These are phyloP conservation scores for Geotrichum bryndzae DNA, from an alignment of 1,139 yeast species.

Conservation along the genomic window DNA sequence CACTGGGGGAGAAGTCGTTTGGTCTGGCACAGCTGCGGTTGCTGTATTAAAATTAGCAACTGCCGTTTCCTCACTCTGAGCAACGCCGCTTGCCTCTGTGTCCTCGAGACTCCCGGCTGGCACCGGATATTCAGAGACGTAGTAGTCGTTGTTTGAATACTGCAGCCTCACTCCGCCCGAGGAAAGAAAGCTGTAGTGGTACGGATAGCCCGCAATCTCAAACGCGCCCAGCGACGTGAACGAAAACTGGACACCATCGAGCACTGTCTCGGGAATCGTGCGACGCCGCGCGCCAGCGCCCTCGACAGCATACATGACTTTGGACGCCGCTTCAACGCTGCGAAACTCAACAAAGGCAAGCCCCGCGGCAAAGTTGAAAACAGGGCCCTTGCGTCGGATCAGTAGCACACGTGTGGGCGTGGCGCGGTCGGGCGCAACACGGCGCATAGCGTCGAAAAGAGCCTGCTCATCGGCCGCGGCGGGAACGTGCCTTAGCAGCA, in stretches of 20 bases:
- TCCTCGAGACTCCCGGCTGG: not conserved
- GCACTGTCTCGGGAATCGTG: not conserved
- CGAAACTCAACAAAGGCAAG: slow-evolving; percentile 17
- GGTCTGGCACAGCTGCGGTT: not conserved
- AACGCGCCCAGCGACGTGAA: slow-evolving; percentile 16
- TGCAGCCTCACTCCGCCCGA: slow-evolving; percentile 14
- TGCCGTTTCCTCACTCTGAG: not conserved
- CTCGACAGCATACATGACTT: slow-evolving; percentile 4
- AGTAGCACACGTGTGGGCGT: slow-evolving; percentile 6
- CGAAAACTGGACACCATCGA: slow-evolving; percentile 5
- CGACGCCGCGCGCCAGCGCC: not conserved
- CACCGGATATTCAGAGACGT: slow-evolving; percentile 12
- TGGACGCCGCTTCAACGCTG: slow-evolving; percentile 3
- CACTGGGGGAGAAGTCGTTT: not conserved
- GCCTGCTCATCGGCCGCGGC: not conserved
- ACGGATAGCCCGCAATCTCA: slow-evolving; percentile 13
- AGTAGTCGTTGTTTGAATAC: slow-evolving; percentile 9
- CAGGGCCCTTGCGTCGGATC: slow-evolving; percentile 4
- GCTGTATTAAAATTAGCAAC: not conserved
- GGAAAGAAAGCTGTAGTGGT: slow-evolving; percentile 7
- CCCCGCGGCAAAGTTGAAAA: slow-evolving; percentile 10
- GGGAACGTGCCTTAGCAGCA: slow-evolving; percentile 11
- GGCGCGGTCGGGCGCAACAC: not conserved
- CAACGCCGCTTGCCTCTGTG: not conserved
- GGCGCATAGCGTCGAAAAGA: not conserved